Percentiles rank a stretch among this genome's conserved stretches.
Evolutionary conservation across 164 flowering plant genomes (phyloP).

Genomic region (Sextonia rubra): DNA sequence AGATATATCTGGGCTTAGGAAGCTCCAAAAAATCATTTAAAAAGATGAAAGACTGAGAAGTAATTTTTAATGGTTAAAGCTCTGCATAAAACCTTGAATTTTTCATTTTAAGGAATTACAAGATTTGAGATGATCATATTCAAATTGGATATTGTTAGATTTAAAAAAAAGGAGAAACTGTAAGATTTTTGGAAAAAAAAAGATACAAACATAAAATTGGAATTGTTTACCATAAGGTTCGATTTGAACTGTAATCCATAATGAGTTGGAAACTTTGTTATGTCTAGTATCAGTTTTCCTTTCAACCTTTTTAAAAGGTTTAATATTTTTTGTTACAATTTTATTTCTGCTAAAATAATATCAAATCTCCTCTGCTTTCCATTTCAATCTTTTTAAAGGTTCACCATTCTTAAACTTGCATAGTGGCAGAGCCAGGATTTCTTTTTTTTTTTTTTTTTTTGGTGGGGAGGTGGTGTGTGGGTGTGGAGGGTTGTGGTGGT

Average conservation of each 20-base stretch:
- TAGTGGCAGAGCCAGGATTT: background rate
- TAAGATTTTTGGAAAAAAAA: background rate
- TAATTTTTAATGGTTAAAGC: background rate
- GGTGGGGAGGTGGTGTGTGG: background rate
- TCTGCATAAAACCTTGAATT: background rate
- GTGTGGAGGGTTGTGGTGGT: background rate
- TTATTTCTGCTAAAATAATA: too few species aligned
- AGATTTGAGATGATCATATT: background rate
- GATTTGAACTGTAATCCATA: background rate
- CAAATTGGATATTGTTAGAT: background rate
- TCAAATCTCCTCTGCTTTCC: background rate
- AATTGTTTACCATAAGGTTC: background rate
- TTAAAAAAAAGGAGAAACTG: background rate
- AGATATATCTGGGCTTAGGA: background rate
- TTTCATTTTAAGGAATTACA: background rate
- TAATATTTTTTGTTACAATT: background rate
- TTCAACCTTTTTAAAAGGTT: too few species aligned
- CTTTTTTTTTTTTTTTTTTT: too few species aligned
- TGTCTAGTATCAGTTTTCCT: too few species aligned
- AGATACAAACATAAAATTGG: too few species aligned
- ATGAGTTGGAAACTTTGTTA: too few species aligned
- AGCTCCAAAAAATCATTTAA: background rate
- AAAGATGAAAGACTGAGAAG: too few species aligned
- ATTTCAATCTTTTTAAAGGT: background rate
- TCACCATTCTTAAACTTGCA: background rate